Percentiles rank a stretch among this genome's conserved stretches.
phyloP scores from a whole-genome alignment of 2,329 filamentous ascomycete species.

The Lasiodiplodia gonubiensis region DNA sequence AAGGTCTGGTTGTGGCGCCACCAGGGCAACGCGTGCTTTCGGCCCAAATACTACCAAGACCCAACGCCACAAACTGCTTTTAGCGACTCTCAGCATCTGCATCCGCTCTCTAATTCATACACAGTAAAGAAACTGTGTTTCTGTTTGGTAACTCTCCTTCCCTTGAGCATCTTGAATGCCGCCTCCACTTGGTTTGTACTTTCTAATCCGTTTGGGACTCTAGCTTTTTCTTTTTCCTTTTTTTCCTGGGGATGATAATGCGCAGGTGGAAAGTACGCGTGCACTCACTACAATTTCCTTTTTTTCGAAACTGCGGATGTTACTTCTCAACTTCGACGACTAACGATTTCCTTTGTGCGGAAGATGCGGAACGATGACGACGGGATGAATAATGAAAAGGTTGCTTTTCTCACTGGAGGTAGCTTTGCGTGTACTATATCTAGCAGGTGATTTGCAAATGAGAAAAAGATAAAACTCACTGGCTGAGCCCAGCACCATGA shows the following conservation, averaged over 20 bases:
- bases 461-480: not conserved
- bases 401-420: not conserved
- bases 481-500: not conserved
- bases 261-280: not conserved
- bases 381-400: constrained; percentile 4
- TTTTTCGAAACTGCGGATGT: not conserved
- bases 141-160: constrained; percentile 1
- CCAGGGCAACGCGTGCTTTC: not conserved
- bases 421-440: constrained; percentile 17
- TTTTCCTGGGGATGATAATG: constrained; percentile 1
- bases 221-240: not conserved
- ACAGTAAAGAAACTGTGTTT: not conserved
- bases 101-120: not conserved
- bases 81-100: not conserved
- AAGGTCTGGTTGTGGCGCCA: not conserved
- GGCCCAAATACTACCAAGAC: not conserved
- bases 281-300: not conserved
- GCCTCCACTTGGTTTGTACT: not conserved
- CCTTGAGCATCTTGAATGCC: not conserved
- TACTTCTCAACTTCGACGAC: not conserved
- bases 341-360: not conserved
- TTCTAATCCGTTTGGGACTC: not conserved
- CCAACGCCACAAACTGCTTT: not conserved
- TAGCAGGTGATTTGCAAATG: not conserved
- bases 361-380: not conserved